These are phyloP conservation scores for Trichothecium roseum DNA, from an alignment of 2,329 filamentous ascomycete species.

Conservation along the genomic window DNA sequence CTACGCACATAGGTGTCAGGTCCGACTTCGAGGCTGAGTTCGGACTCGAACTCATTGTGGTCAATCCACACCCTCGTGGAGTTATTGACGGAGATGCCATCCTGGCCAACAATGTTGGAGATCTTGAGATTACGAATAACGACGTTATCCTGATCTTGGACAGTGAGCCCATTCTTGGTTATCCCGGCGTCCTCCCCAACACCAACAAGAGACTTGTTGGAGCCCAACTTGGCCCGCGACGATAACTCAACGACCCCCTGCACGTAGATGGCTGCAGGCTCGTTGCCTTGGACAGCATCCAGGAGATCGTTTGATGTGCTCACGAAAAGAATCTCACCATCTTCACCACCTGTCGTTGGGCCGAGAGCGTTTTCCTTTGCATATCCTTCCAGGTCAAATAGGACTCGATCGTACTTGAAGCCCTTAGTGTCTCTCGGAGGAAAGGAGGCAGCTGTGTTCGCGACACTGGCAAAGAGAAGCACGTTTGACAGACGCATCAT, in stretches of 20 bases:
- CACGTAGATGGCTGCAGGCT: conserved; percentile 31
- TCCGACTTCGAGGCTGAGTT: conserved; percentile 20
- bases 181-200: conserved; percentile 19
- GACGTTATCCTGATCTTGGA: conserved; percentile 21
- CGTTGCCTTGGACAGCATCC: conserved; percentile 30
- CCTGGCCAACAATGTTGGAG: conserved; percentile 24
- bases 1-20: conserved; percentile 23
- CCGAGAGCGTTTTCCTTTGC: conserved; percentile 25
- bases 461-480: too few relatives aligned
- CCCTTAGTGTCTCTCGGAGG: too few relatives aligned
- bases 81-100: conserved; percentile 32
- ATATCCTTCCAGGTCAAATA: conserved; percentile 7
- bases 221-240: conserved; percentile 26
- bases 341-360: conserved; percentile 25
- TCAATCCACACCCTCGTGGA: conserved; percentile 35
- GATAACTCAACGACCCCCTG: conserved; percentile 27
- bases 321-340: conserved; percentile 29
- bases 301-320: conserved; percentile 30
- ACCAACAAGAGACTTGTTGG: conserved; percentile 31
- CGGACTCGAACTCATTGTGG: conserved; percentile 34
- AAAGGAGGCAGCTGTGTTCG: too few relatives aligned
- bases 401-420: conserved; percentile 1
- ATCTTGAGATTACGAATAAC: conserved; percentile 25
- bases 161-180: conserved; percentile 20
- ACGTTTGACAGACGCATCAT: too few relatives aligned